Percentiles rank a stretch among this genome's conserved stretches.
These are phyloP conservation scores for Symmetrospora coprosmae DNA, from an alignment of 768 basidiomycete species.

Conservation along the genomic window DNA sequence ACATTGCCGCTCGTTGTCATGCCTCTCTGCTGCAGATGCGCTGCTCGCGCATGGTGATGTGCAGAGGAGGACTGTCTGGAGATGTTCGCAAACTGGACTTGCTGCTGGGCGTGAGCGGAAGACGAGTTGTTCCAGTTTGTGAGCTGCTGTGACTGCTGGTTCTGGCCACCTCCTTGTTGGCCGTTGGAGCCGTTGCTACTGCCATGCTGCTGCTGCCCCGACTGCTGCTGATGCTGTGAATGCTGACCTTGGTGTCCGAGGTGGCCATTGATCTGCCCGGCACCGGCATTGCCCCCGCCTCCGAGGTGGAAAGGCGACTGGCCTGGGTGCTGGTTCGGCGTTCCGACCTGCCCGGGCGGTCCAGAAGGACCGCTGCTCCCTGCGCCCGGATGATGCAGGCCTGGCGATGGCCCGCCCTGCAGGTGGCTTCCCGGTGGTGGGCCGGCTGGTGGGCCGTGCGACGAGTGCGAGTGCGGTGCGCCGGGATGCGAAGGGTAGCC, in stretches of 20 bases:
- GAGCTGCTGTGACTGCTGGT: not conserved
- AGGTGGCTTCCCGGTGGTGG: not conserved
- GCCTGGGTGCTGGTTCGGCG: not conserved
- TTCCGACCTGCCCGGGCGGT: not conserved
- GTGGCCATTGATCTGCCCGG: conserved; percentile 1
- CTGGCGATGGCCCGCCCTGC: not conserved
- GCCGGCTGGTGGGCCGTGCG: not conserved
- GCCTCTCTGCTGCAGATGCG: conserved; percentile 79
- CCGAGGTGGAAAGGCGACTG: not conserved
- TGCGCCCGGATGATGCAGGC: not conserved
- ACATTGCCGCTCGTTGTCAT: conserved; percentile 46
- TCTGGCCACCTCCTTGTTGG: not conserved
- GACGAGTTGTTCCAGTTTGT: conserved; percentile 16
- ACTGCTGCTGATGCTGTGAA: not conserved
- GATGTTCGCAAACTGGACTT: conserved; percentile 44
- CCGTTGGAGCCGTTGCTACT: not conserved
- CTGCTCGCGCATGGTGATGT: conserved; percentile 88
- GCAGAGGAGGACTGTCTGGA: conserved; percentile 71
- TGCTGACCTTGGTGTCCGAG: too few species aligned
- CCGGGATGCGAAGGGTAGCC: not conserved
- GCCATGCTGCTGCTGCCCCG: conserved; percentile 4
- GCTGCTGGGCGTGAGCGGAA: conserved; percentile 30
- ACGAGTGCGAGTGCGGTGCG: not conserved
- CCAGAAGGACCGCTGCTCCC: not conserved
- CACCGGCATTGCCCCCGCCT: not conserved